Evolutionary conservation across 192 early-diverging fungal species (phyloP).

Genomic region (Lunasporangiospora selenospora): DNA sequence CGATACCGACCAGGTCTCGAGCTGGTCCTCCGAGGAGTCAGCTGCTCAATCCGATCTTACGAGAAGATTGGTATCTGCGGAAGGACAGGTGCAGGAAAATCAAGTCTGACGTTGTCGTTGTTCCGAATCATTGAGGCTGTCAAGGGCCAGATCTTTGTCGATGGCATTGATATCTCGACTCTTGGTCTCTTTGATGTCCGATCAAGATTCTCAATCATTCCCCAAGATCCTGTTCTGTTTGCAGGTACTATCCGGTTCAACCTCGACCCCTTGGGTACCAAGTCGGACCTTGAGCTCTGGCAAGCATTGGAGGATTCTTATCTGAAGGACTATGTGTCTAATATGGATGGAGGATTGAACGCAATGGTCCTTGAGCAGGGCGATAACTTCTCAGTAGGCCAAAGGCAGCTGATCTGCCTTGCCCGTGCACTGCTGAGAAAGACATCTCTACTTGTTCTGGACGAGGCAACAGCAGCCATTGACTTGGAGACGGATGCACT

Average conservation of each 20-base stretch:
- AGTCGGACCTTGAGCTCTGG: slow-evolving; percentile 69
- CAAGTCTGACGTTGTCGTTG: slow-evolving; percentile 51
- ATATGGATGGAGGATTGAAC: slow-evolving; percentile 72
- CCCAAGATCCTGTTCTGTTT: slow-evolving; percentile 76
- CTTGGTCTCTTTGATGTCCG: slow-evolving; percentile 52
- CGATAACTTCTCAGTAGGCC: slow-evolving; percentile 83
- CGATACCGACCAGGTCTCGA: slow-evolving; percentile 82
- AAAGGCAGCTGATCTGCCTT: slow-evolving; percentile 73
- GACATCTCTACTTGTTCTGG: slow-evolving; percentile 59
- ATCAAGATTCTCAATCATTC: slow-evolving; percentile 71
- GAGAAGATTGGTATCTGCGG: slow-evolving; percentile 82
- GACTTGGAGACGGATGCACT: slow-evolving; percentile 48
- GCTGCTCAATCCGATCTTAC: slow-evolving; percentile 20
- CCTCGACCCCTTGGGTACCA: slow-evolving; percentile 59
- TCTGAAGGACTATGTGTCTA: slow-evolving; percentile 66
- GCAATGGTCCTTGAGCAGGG: slow-evolving; percentile 77
- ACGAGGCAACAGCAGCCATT: slow-evolving; percentile 62
- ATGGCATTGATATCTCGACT: slow-evolving; percentile 29
- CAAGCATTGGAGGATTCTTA: slow-evolving; percentile 67
- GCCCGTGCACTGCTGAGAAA: slow-evolving; percentile 70
- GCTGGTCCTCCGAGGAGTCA: slow-evolving; percentile 68
- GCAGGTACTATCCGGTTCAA: slow-evolving; percentile 59
- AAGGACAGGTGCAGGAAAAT: slow-evolving; percentile 54
- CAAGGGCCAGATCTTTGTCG: slow-evolving; percentile 56
- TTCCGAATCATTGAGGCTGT: slow-evolving; percentile 52